phyloP scores from a whole-genome alignment of 331 rosid species.

The Spiraea crenata region DNA sequence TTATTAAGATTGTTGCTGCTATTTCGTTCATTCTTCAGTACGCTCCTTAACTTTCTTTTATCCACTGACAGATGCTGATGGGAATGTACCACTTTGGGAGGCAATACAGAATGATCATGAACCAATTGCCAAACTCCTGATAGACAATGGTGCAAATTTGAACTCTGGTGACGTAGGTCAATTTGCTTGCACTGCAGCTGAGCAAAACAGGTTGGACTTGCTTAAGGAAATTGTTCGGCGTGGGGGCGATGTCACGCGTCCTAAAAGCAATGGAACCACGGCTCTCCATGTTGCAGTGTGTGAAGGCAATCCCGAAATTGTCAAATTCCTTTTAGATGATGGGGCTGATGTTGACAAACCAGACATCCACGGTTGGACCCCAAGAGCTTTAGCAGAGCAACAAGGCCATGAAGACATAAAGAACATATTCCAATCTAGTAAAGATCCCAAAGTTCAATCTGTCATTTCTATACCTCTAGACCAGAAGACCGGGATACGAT shows the following conservation, averaged over 20 bases:
- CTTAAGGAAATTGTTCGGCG: conserved; percentile 47
- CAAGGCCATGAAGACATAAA: conserved; percentile 75
- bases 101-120: conserved; percentile 62
- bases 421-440: conserved; percentile 42
- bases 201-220: conserved; percentile 54
- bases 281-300: conserved; percentile 87
- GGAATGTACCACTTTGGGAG: conserved; percentile 87
- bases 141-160: conserved; percentile 64
- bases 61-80: conserved; percentile 59
- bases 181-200: conserved; percentile 63
- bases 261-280: conserved; percentile 47
- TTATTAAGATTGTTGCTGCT: too few species aligned
- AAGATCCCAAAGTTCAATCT: conserved; percentile 43
- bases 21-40: too few species aligned
- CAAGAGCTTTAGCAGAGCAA: conserved; percentile 77
- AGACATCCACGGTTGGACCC: conserved; percentile 66
- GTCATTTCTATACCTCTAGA: conserved; percentile 33
- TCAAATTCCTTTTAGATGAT: conserved; percentile 50
- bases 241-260: conserved; percentile 65
- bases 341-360: conserved; percentile 65
- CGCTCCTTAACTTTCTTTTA: background rate
- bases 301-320: conserved; percentile 59
- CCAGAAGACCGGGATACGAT: conserved; percentile 29
- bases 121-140: conserved; percentile 43
- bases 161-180: conserved; percentile 54